A percentile compares a stretch with the other conserved stretches of the same genome.
Evolutionary conservation across 768 basidiomycete genomes (phyloP).

Genomic region (Lyophyllum semitale): DNA sequence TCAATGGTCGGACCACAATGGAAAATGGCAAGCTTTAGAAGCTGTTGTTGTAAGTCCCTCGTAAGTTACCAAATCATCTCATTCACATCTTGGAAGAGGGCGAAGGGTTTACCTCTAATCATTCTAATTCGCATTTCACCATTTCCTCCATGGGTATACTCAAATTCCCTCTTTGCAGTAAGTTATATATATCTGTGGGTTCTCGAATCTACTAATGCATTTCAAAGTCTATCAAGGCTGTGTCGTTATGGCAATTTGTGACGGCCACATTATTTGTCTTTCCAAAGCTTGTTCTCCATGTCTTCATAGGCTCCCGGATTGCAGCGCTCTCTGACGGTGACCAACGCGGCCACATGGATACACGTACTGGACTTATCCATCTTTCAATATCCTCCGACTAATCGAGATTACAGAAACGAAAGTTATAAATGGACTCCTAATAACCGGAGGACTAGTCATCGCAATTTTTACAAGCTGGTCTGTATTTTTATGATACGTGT

Average conservation of each 20-base stretch:
- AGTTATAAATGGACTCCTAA: slow-evolving; percentile 60
- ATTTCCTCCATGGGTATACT: slow-evolving; percentile 87
- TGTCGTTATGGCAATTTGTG: slow-evolving; percentile 74
- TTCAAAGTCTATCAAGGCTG: slow-evolving; percentile 68
- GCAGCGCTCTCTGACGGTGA: slow-evolving; percentile 77
- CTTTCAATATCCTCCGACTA: neutral
- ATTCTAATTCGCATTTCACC: slow-evolving; percentile 81
- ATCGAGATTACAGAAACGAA: slow-evolving; percentile 50
- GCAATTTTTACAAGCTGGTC: slow-evolving; percentile 70
- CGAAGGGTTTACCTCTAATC: slow-evolving; percentile 80
- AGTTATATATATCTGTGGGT: slow-evolving; percentile 25
- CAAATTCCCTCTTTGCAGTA: slow-evolving; percentile 79
- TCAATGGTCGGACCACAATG: slow-evolving; percentile 60
- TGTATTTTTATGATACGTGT: slow-evolving; percentile 22
- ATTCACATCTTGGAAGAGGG: slow-evolving; percentile 41
- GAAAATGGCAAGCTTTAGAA: slow-evolving; percentile 80
- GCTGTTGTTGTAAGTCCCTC: slow-evolving; percentile 61
- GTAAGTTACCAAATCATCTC: neutral
- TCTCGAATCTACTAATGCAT: neutral
- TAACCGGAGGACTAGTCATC: slow-evolving; percentile 60
- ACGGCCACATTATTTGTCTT: slow-evolving; percentile 70
- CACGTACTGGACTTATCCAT: slow-evolving; percentile 43
- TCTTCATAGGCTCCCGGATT: slow-evolving; percentile 78
- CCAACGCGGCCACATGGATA: slow-evolving; percentile 74
- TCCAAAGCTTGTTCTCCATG: slow-evolving; percentile 72